phyloP scores from a whole-genome alignment of 1,139 yeast species.

The Protomyces gravidus region DNA sequence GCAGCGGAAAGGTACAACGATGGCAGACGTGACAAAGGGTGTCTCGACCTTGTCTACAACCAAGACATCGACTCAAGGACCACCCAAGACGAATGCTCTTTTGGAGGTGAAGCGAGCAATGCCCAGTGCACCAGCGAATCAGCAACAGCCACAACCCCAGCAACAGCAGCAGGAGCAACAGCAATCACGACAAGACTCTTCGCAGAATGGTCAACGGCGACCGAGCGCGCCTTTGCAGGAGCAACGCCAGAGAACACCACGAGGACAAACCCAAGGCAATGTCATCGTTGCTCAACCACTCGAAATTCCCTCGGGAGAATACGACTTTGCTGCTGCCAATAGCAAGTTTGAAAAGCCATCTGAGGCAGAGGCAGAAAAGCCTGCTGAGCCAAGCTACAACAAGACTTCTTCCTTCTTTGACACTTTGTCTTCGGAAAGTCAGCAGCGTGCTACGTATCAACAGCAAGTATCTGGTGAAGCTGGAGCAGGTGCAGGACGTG shows the following conservation, averaged over 20 bases:
- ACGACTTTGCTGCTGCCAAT: constrained; percentile 30
- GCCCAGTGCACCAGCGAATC: not conserved
- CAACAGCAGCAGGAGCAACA: constrained; percentile 3
- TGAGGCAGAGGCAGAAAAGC: constrained; percentile 9
- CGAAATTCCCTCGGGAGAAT: constrained; percentile 28
- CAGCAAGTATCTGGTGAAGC: constrained; percentile 25
- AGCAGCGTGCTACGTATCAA: constrained; percentile 28
- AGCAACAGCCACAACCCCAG: constrained; percentile 16
- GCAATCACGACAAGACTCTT: not conserved
- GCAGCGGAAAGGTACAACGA: constrained; percentile 32
- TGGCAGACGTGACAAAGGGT: constrained; percentile 40
- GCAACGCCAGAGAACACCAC: constrained; percentile 14
- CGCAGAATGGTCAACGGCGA: not conserved
- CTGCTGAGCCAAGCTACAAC: constrained; percentile 59
- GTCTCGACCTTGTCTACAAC: constrained; percentile 32
- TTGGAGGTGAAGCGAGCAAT: constrained; percentile 17
- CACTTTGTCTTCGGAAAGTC: constrained; percentile 44
- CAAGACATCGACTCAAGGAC: constrained; percentile 6
- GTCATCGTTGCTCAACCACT: constrained; percentile 21
- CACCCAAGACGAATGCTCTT: constrained; percentile 25
- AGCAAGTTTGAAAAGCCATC: constrained; percentile 30
- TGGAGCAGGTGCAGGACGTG: constrained; percentile 37
- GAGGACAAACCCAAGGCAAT: constrained; percentile 12
- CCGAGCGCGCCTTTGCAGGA: constrained; percentile 4
- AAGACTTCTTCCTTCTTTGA: constrained; percentile 56